Conservation (phyloP, 208 protist species). For the Hexamita inflata region DNA sequence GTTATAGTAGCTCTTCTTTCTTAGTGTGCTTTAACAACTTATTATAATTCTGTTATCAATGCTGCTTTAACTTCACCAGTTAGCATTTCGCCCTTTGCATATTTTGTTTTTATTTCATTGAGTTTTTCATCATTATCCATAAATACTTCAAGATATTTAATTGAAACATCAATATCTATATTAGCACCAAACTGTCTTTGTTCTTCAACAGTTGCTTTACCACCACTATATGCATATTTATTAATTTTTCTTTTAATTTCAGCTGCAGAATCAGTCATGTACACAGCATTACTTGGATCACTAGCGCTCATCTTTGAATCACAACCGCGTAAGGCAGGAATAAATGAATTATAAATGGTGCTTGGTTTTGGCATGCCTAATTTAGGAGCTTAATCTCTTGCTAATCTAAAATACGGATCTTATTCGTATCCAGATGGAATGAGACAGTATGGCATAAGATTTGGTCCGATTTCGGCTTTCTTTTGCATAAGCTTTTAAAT, state of each 20-base stretch:
- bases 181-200: slow-evolving; percentile 68
- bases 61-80: slow-evolving; percentile 26
- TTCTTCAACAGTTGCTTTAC: slow-evolving; percentile 47
- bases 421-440: slow-evolving; percentile 85
- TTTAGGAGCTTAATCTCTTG: slow-evolving; percentile 70
- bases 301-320: slow-evolving; percentile 88
- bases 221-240: slow-evolving; percentile 81
- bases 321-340: slow-evolving; percentile 80
- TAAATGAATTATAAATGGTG: slow-evolving; percentile 83
- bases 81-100: slow-evolving; percentile 4
- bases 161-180: slow-evolving; percentile 19
- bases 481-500: too few relatives aligned
- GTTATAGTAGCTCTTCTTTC: neutral
- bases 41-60: neutral
- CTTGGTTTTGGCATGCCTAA: slow-evolving; percentile 71
- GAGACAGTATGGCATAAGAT: slow-evolving; percentile 60
- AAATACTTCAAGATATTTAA: slow-evolving; percentile 28
- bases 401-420: slow-evolving; percentile 95
- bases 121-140: slow-evolving; percentile 6
- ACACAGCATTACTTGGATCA: slow-evolving; percentile 68
- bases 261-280: slow-evolving; percentile 75
- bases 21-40: slow-evolving; percentile 1
- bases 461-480: neutral
- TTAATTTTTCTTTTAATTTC: slow-evolving; percentile 72
- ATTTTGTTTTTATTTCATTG: neutral